phyloP scores from a whole-genome alignment of 2,329 filamentous ascomycete species.

The Whalleya microplaca region DNA sequence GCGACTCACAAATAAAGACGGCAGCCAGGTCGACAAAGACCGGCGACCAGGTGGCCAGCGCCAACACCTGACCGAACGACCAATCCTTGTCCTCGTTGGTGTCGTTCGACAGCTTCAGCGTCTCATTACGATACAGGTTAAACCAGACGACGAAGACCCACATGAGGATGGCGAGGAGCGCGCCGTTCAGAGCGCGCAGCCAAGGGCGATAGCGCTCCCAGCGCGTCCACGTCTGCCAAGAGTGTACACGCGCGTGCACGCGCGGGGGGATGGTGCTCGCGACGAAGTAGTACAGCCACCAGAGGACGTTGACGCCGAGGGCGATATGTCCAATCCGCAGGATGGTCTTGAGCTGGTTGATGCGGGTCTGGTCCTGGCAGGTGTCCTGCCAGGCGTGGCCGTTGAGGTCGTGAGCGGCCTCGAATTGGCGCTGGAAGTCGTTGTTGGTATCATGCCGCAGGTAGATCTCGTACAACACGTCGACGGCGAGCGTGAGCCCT shows the following conservation, averaged over 20 bases:
- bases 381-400: conserved; percentile 1
- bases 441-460: too few species aligned
- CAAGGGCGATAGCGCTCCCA: conserved; percentile 3
- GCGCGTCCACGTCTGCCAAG: not conserved
- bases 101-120: conserved; percentile 16
- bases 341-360: too few species aligned
- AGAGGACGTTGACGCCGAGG: conserved; percentile 18
- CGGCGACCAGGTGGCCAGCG: conserved; percentile 36
- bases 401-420: conserved; percentile 4
- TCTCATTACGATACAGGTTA: conserved; percentile 26
- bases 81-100: conserved; percentile 31
- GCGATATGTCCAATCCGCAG: conserved; percentile 5
- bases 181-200: conserved; percentile 19
- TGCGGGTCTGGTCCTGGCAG: not conserved
- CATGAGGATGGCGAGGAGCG: conserved; percentile 27
- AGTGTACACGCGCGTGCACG: not conserved
- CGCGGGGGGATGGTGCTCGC: conserved; percentile 1
- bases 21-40: conserved; percentile 33
- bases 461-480: conserved; percentile 20
- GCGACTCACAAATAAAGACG: conserved; percentile 33
- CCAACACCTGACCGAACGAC: conserved; percentile 39
- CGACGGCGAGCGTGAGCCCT: conserved; percentile 17
- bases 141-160: conserved; percentile 37
- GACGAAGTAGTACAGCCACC: conserved; percentile 19
- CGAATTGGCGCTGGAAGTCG: not conserved